phyloP scores from a whole-genome alignment of 805 yeast species.

The Cyberlindnera veronae region DNA sequence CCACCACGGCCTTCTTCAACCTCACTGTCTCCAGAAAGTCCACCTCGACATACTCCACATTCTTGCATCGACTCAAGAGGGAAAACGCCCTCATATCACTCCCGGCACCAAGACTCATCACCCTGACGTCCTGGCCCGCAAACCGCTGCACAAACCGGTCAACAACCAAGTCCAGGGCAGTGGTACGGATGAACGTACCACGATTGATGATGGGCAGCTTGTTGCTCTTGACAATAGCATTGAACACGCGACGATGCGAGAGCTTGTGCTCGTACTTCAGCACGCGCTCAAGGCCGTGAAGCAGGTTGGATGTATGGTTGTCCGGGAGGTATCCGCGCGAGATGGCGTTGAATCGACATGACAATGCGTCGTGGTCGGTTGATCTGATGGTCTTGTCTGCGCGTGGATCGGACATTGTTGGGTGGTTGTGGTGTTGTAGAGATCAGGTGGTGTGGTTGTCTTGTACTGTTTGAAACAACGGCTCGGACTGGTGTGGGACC shows the following conservation, averaged over 20 bases:
- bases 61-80: slow-evolving; percentile 27
- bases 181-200: slow-evolving; percentile 65
- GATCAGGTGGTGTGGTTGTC: too few species aligned
- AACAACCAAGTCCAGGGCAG: slow-evolving; percentile 45
- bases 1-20: slow-evolving; percentile 35
- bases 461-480: too few species aligned
- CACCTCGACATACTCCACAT: slow-evolving; percentile 42
- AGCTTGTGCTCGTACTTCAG: slow-evolving; percentile 22
- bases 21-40: slow-evolving; percentile 47
- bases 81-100: slow-evolving; percentile 55
- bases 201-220: slow-evolving; percentile 61
- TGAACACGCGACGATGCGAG: slow-evolving; percentile 19
- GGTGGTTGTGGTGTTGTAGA: too few species aligned
- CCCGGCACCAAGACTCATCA: slow-evolving; percentile 65
- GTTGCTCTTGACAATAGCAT: slow-evolving; percentile 13
- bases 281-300: slow-evolving; percentile 21
- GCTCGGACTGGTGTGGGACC: too few species aligned
- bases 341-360: slow-evolving; percentile 57
- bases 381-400: slow-evolving; percentile 20
- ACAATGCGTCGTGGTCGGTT: slow-evolving; percentile 71
- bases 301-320: slow-evolving; percentile 18
- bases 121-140: slow-evolving; percentile 38
- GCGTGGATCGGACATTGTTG: too few species aligned
- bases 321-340: slow-evolving; percentile 46
- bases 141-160: slow-evolving; percentile 36